Evolutionary conservation across 1,284 basidiomycete species (phyloP).

Genomic region (Fomitopsis schrenkii): DNA sequence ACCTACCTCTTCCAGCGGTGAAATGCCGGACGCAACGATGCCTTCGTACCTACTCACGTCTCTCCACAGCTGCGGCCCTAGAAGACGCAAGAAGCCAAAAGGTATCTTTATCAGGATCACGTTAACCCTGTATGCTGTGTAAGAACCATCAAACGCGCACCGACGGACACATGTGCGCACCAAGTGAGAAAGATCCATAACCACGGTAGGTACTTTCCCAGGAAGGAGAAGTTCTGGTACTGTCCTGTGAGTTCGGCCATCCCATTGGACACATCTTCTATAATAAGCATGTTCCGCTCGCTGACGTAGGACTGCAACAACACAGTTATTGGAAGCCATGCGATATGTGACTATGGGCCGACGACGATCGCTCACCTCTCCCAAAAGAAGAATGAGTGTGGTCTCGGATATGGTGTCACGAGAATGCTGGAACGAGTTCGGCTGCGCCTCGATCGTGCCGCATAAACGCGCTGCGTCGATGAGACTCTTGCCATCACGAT

Average conservation of each 20-base stretch:
- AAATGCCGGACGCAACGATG: conserved; percentile 11
- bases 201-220: conserved; percentile 22
- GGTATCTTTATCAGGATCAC: conserved; percentile 20
- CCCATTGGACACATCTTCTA: conserved; percentile 28
- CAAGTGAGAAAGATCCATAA: conserved; percentile 27
- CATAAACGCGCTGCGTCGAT: conserved; percentile 11
- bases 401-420: conserved; percentile 24
- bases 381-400: conserved; percentile 28
- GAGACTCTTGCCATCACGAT: conserved; percentile 15
- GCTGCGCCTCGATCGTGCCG: conserved; percentile 8
- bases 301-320: conserved; percentile 22
- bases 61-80: conserved; percentile 18
- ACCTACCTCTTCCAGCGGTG: conserved; percentile 16
- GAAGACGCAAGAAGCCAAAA: conserved; percentile 18
- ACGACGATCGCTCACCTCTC: conserved; percentile 21
- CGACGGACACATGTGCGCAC: conserved; percentile 15
- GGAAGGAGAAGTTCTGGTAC: conserved; percentile 23
- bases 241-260: conserved; percentile 32
- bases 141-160: not conserved
- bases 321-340: not conserved
- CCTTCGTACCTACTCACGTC: conserved; percentile 19
- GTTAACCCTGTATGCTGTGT: conserved; percentile 14
- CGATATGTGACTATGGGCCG: not conserved
- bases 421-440: conserved; percentile 17
- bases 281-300: conserved; percentile 20